Evolutionary conservation across 306 rosid species (phyloP), one percentile per base, ranked within the genome.

Genomic region (Prosopis cineraria): DNA sequence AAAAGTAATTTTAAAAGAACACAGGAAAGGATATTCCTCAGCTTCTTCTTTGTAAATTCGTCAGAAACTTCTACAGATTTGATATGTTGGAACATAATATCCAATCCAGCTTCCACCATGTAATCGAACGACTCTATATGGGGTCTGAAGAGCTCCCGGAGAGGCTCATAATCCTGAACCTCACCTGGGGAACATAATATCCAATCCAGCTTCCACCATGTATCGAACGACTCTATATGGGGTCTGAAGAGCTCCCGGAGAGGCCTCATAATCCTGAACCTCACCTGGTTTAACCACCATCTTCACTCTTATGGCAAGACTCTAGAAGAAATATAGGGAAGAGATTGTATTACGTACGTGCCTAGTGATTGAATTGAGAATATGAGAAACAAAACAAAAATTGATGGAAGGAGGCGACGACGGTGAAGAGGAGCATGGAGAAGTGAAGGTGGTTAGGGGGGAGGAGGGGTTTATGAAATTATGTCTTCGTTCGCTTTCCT

Each of bases 141-240:
- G 68, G 89, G 98, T 58, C 73, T 80, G 69, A 92, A 85, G 11
- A 95, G 89, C 78, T 88, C 93, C 17, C 83, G 86, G 47, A 95
- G 74, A 7, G 86, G 82, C 33, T 31, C 87, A 14, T 33, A 77
- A 55, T 88, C 87, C 67, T 40, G 84, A n/a, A n/a, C n/a, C n/a
- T n/a, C n/a, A n/a, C n/a, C n/a, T n/a, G n/a, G n/a, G 34, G 72
- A 91, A 70, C 77, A 87, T 75, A 47, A 76, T 77, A 30, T 90
- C 83, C 68, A 93, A 71, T 7, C 98, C 98, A 7, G 87, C 82
- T 0, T 85, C 76, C 3, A 75, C 64, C 85, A 95, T 78, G 78
- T 95, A 63, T 95, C 90, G 50, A 87, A 92, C 3, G 98, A 95
- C 73, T 95, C 96, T 29, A 95, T 88, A 73, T 91, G 98, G 68